Percentiles rank a stretch among this genome's conserved stretches.
Conservation (phyloP, 2,329 filamentous ascomycete species). For the Botrytis hyacinthi region DNA sequence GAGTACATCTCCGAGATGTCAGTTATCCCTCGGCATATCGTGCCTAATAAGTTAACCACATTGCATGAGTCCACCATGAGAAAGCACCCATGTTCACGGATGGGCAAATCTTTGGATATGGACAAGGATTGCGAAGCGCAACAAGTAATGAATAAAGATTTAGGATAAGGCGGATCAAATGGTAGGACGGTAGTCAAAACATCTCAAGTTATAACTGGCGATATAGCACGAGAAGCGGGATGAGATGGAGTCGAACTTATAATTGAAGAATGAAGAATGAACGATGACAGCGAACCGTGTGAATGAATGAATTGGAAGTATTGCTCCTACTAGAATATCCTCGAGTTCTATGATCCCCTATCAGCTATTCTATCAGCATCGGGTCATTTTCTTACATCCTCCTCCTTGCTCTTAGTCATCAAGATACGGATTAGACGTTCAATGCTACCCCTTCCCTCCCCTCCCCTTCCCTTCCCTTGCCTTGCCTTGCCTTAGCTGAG, state of each 20-base stretch:
- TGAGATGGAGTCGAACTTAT: not conserved
- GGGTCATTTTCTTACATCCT: constrained; percentile 2
- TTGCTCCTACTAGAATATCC: not conserved
- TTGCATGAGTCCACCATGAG: not conserved
- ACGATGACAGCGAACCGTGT: too few relatives aligned
- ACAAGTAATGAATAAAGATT: not conserved
- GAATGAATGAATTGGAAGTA: not conserved
- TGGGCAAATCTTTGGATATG: not conserved
- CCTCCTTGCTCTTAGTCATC: constrained; percentile 5
- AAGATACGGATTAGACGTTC: not conserved
- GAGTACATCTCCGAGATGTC: not conserved
- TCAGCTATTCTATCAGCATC: not conserved
- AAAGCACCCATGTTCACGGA: not conserved
- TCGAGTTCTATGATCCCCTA: not conserved
- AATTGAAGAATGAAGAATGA: not conserved
- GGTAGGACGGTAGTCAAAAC: not conserved
- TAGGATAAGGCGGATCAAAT: not conserved
- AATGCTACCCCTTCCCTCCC: not conserved
- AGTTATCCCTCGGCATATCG: not conserved
- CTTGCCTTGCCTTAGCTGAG: not conserved
- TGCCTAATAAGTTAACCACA: constrained; percentile 6
- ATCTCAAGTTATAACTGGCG: not conserved
- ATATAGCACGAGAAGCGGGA: not conserved
- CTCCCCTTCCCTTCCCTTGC: too few relatives aligned
- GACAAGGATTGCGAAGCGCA: not conserved